phyloP scores from a whole-genome alignment of 2,329 filamentous ascomycete genomes.

The Tolypocladium paradoxum region DNA sequence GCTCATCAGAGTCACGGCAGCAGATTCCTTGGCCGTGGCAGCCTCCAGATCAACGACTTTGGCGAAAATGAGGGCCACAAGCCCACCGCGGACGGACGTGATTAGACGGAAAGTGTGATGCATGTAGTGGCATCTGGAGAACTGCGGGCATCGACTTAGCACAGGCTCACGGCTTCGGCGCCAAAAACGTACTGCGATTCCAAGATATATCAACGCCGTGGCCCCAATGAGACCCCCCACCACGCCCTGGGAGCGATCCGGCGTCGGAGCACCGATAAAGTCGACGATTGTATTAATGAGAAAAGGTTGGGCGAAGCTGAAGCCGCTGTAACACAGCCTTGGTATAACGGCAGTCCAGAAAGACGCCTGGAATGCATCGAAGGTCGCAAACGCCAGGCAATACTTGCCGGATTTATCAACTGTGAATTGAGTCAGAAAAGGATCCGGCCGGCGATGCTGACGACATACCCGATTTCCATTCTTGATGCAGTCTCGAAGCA shows the following conservation, averaged over 20 bases:
- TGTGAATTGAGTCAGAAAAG: neutral
- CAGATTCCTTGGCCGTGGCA: slow-evolving; percentile 17
- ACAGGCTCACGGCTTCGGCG: too few species aligned
- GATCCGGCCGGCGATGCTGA: neutral
- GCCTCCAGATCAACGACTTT: slow-evolving; percentile 24
- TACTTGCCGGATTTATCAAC: slow-evolving; percentile 1
- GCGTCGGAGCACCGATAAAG: slow-evolving; percentile 11
- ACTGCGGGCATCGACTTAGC: too few species aligned
- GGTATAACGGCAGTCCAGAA: slow-evolving; percentile 15
- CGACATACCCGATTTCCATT: neutral
- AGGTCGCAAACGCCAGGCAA: slow-evolving; percentile 5
- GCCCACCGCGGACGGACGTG: slow-evolving; percentile 18
- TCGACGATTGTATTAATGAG: slow-evolving; percentile 20
- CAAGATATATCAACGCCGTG: slow-evolving; percentile 25
- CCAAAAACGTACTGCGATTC: slow-evolving; percentile 23
- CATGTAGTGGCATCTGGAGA: slow-evolving; percentile 13
- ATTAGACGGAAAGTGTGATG: slow-evolving; percentile 20
- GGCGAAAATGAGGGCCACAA: slow-evolving; percentile 35
- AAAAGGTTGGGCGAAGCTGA: slow-evolving; percentile 29
- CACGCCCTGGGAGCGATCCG: slow-evolving; percentile 8
- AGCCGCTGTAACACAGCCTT: slow-evolving; percentile 16
- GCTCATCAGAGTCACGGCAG: slow-evolving; percentile 32
- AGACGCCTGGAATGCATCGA: slow-evolving; percentile 3
- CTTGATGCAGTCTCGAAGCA: neutral
- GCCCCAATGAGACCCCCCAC: slow-evolving; percentile 26